These are phyloP conservation scores for Sphagnum tenellum DNA, from an alignment of 225 moss, liverwort and hornwort species.

Conservation along the genomic window DNA sequence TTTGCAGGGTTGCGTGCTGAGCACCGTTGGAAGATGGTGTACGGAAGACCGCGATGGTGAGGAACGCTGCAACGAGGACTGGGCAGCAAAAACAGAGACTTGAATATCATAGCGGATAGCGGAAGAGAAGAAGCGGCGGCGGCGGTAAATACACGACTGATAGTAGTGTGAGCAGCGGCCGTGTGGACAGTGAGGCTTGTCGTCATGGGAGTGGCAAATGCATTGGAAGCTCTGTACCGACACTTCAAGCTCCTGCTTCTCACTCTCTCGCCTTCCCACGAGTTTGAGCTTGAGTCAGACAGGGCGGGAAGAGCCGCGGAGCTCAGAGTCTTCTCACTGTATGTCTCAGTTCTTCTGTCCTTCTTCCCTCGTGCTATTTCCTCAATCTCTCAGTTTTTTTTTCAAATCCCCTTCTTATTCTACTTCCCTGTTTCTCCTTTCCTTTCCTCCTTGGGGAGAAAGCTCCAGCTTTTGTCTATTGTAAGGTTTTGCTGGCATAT, in stretches of 20 bases:
- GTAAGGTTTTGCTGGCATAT: neutral
- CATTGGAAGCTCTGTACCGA: constrained; percentile 33
- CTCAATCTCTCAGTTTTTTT: neutral
- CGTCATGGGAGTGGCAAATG: constrained; percentile 9
- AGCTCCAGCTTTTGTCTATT: neutral
- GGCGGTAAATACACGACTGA: constrained; percentile 42
- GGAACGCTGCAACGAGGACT: neutral
- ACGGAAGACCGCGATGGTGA: neutral
- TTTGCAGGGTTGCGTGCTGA: no score
- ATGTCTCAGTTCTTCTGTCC: constrained; percentile 9
- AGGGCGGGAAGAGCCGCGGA: constrained; percentile 71
- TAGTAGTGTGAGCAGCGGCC: constrained; percentile 23
- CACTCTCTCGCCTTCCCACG: constrained; percentile 27
- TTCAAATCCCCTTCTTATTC: neutral
- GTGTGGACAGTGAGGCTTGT: no score
- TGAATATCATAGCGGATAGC: constrained; percentile 11
- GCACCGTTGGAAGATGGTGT: neutral
- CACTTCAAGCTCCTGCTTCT: constrained; percentile 28
- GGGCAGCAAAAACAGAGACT: neutral
- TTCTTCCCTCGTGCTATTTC: neutral
- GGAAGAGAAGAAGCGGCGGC: constrained; percentile 23
- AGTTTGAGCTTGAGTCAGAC: constrained; percentile 33
- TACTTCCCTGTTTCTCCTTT: neutral
- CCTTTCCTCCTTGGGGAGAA: no score
- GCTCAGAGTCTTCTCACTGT: constrained; percentile 64